Evolutionary conservation across 768 basidiomycete genomes (phyloP), one percentile per base, ranked within the genome.

Genomic region (Tulasnella sp.): DNA sequence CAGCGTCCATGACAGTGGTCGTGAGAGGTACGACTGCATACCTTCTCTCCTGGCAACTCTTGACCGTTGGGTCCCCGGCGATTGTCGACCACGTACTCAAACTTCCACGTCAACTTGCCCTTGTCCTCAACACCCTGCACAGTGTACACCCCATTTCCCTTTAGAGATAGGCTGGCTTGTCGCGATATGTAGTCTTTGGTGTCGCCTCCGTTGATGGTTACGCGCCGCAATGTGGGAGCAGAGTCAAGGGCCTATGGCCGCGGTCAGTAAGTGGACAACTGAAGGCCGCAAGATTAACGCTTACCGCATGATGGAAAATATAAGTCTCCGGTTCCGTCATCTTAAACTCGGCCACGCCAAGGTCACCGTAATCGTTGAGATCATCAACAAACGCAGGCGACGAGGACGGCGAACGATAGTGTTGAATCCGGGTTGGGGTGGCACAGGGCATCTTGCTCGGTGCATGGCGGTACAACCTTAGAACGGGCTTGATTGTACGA

Each of bases 21-120:
- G 38, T 30, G 2, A 13, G 26, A 13, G 27, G 3, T 29, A 5
- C 45, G 24, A 23, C 2, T 21, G 62, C 70, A 56, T 32, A 73
- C 72, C 65, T 85, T 87, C 71, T 91, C 90, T 15, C 85, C 86
- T 4, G 77, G 73, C n/a, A 79, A 66, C 10, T 73, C 66, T 60
- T 73, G 76, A 23, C 79, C 78, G 3, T 68, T 68, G 23, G 79
- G 75, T 23, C 72, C 70, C 55, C 73, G 70, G 30, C 80, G 75
- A 63, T 88, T 82, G 42, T 80, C 78, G 9, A 93, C 85, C 30
- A 82, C 67, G 68, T 93, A 93, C 58, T 87, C 85, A 63, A 93
- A 85, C 58, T 80, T 80, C 91, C 90, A 92, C 23, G 73, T 72
- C 17, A 88, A 71, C 59, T 77, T 80, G 21, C 68, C 68, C 29